Conservation (phyloP, 257 asterid genomes). For the Capsicum chinense region DNA sequence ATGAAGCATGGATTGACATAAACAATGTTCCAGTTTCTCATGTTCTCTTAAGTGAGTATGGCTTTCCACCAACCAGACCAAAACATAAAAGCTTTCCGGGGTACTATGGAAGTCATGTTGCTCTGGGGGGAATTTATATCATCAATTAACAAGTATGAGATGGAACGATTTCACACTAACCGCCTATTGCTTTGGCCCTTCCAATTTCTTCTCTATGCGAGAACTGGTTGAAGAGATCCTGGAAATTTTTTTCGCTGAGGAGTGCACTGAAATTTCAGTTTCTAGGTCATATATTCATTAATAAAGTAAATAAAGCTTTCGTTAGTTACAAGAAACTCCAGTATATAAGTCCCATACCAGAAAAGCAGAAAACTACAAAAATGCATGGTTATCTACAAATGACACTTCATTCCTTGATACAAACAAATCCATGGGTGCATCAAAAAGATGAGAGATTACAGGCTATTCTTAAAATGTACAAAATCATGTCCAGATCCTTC, state of each 20-base stretch:
- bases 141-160: neutral
- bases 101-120: neutral
- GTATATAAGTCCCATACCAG: neutral
- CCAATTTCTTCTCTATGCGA: neutral
- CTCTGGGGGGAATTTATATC: neutral
- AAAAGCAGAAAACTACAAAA: neutral
- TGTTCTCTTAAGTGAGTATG: neutral
- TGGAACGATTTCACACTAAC: neutral
- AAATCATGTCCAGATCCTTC: neutral
- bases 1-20: neutral
- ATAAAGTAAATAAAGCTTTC: too few relatives aligned
- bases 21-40: neutral
- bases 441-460: neutral
- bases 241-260: neutral
- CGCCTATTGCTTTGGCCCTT: neutral
- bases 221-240: neutral
- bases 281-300: neutral
- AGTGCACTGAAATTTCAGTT: neutral
- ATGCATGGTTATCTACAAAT: neutral
- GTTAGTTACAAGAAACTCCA: too few relatives aligned
- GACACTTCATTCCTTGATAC: neutral
- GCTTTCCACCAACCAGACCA: neutral
- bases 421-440: neutral
- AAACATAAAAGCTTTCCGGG: neutral
- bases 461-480: neutral